A percentile compares a stretch with the other conserved stretches of the same genome.
Evolutionary conservation across 1,284 basidiomycete species (phyloP).

Genomic region (Austroboletus novae-zelandiae): DNA sequence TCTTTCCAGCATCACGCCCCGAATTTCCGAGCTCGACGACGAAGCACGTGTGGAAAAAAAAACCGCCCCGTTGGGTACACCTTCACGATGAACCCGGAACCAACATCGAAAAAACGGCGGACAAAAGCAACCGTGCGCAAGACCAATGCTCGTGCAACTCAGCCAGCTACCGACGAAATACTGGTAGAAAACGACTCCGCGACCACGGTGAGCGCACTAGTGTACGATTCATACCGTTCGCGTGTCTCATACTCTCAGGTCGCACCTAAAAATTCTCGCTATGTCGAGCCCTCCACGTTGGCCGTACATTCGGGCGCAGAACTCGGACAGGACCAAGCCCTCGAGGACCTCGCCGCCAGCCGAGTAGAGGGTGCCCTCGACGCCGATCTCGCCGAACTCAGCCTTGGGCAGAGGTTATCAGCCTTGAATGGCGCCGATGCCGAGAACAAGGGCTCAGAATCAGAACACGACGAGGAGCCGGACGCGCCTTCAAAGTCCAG

Average conservation of each 20-base stretch:
- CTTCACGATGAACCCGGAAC: slow-evolving; percentile 37
- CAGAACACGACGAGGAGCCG: slow-evolving; percentile 46
- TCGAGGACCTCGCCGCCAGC: slow-evolving; percentile 49
- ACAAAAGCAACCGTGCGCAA: slow-evolving; percentile 54
- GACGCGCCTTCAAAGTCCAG: slow-evolving; percentile 27
- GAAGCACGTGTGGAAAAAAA: background rate
- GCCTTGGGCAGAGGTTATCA: slow-evolving; percentile 83
- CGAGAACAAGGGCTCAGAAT: slow-evolving; percentile 31
- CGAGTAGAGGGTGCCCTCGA: slow-evolving; percentile 72
- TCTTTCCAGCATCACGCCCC: background rate
- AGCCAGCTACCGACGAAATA: slow-evolving; percentile 18
- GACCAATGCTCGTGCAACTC: slow-evolving; percentile 26
- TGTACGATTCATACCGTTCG: background rate
- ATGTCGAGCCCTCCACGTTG: slow-evolving; percentile 60
- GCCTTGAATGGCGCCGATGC: slow-evolving; percentile 55
- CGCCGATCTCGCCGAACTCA: slow-evolving; percentile 84
- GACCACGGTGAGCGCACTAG: slow-evolving; percentile 14
- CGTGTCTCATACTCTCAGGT: slow-evolving; percentile 31
- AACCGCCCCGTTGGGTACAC: too few species aligned
- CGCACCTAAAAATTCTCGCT: slow-evolving; percentile 51
- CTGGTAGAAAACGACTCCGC: slow-evolving; percentile 24
- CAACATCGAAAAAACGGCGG: slow-evolving; percentile 50
- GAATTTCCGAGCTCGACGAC: background rate
- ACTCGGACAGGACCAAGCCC: slow-evolving; percentile 55
- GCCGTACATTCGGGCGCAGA: slow-evolving; percentile 62